A percentile compares a stretch with the other conserved stretches of the same genome.
Evolutionary conservation across 495 filamentous ascomycete species (phyloP).

Genomic region (Trichoderma erinaceum): DNA sequence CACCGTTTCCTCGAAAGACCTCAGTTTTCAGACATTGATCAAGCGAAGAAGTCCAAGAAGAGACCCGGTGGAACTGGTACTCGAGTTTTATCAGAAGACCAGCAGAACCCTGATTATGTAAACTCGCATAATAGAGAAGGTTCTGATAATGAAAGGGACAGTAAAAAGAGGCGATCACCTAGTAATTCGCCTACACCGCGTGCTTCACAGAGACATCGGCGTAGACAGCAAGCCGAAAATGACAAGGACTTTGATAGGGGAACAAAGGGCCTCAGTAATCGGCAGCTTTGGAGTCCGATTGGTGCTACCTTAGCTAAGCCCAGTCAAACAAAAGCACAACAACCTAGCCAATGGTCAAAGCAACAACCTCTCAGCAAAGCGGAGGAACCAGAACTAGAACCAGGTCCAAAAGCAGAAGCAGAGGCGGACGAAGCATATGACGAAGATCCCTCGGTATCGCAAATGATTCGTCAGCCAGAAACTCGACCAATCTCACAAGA

Average conservation of each 20-base stretch:
- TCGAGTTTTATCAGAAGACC: neutral
- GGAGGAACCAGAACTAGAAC: neutral
- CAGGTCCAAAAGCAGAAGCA: neutral
- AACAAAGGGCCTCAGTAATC: neutral
- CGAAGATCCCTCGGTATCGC: neutral
- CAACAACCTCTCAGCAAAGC: neutral
- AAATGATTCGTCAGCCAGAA: conserved; percentile 48
- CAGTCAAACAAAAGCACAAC: neutral
- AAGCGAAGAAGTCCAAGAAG: neutral
- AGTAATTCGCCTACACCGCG: neutral
- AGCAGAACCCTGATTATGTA: neutral
- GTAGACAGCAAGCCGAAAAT: neutral
- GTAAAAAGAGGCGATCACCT: neutral
- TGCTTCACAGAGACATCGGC: neutral
- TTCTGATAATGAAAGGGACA: neutral
- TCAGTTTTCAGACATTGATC: neutral
- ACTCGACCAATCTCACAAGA: conserved; percentile 68
- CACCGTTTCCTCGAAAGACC: neutral
- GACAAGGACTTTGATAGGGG: neutral
- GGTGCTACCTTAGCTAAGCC: neutral
- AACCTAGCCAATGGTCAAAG: neutral
- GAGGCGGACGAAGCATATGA: neutral
- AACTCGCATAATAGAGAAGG: neutral
- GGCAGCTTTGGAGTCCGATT: neutral
- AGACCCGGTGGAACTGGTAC: neutral